Evolutionary conservation across 2,329 filamentous ascomycete genomes (phyloP).

Genomic region (Epichloe scottii): DNA sequence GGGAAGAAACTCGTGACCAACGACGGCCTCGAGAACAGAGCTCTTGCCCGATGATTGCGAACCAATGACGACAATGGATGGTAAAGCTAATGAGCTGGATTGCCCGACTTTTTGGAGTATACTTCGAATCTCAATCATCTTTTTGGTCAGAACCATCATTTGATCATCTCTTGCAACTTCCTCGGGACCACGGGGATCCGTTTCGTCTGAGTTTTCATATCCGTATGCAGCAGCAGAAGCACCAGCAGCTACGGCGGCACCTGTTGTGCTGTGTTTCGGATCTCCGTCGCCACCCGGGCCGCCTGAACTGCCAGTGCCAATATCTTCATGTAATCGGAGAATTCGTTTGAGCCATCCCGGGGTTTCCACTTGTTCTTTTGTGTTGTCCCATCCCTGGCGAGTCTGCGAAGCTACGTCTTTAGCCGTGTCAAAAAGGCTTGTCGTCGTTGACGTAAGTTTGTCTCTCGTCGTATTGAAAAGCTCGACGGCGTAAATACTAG

Average conservation of each 20-base stretch:
- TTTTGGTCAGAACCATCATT: conserved; percentile 98
- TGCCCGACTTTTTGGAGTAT: conserved; percentile 88
- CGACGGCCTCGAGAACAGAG: conserved; percentile 90
- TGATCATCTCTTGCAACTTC: conserved; percentile 79
- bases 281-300: conserved; percentile 35
- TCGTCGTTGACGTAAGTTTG: conserved; percentile 55
- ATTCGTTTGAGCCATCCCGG: conserved; percentile 71
- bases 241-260: conserved; percentile 51
- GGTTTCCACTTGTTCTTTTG: conserved; percentile 60
- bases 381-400: conserved; percentile 67
- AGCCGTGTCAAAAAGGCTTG: conserved; percentile 55
- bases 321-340: conserved; percentile 47
- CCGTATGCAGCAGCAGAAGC: conserved; percentile 70
- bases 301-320: conserved; percentile 37
- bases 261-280: conserved; percentile 47
- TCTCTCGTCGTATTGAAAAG: conserved; percentile 63
- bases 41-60: conserved; percentile 98
- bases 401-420: conserved; percentile 70
- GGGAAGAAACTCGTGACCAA: conserved; percentile 93
- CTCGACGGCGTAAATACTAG: conserved; percentile 42
- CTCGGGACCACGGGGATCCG: conserved; percentile 48
- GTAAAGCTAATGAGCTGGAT: conserved; percentile 74
- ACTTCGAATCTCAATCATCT: conserved; percentile 97
- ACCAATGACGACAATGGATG: conserved; percentile 97
- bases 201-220: conserved; percentile 55